Percentiles rank a stretch among this genome's conserved stretches.
phyloP scores from a whole-genome alignment of 192 early-diverging fungal species.

The Helicostylum pulchrum region DNA sequence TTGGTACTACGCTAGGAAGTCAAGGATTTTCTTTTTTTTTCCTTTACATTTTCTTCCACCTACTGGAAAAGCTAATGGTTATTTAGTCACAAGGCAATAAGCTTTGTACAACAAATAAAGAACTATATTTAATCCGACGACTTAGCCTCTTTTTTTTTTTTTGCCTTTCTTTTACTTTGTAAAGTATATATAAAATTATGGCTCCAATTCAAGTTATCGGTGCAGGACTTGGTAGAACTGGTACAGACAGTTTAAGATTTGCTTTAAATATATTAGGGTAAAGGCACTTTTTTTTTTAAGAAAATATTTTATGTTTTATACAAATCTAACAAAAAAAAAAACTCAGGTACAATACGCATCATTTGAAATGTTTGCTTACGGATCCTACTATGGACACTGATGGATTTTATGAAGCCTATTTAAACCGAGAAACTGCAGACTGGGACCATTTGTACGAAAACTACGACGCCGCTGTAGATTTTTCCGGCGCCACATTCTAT shows the following conservation, averaged over 20 bases:
- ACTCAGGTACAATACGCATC: conserved; percentile 24
- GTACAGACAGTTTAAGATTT: conserved; percentile 18
- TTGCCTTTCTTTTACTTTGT: no score
- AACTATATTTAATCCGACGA: no score
- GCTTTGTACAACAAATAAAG: no score
- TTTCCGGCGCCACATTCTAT: conserved; percentile 17
- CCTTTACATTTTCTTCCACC: no score
- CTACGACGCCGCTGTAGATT: conserved; percentile 23
- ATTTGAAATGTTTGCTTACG: conserved; percentile 15
- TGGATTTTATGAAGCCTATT: not conserved
- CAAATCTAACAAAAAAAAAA: not conserved
- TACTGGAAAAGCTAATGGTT: no score
- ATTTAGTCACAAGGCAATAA: no score
- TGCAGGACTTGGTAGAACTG: conserved; percentile 27
- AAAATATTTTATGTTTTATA: no score
- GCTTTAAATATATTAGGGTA: conserved; percentile 26
- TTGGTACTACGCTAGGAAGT: no score
- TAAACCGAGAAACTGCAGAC: conserved; percentile 10
- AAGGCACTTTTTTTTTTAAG: not conserved
- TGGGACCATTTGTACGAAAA: conserved; percentile 15
- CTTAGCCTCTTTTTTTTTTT: no score
- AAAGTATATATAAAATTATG: not conserved
- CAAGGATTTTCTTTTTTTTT: no score
- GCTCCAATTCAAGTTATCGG: conserved; percentile 28
- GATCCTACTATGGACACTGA: conserved; percentile 8